Base-by-base conservation (phyloP, 176 grass and related monocot genomes). In the Luzula sylvatica region DNA sequence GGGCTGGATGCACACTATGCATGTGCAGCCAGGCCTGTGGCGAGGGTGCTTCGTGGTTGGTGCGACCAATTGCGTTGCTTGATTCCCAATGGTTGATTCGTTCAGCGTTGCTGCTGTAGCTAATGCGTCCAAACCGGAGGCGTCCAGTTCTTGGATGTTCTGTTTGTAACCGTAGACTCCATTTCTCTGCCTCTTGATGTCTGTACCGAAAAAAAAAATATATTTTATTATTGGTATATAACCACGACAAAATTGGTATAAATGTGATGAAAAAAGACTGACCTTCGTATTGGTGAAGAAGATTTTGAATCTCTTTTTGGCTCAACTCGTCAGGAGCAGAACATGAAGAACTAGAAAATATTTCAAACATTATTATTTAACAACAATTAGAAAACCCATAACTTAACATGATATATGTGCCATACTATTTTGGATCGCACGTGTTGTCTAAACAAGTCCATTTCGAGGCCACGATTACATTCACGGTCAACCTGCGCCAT, bases 1-100 rank as follows among this genome's bases (percentile, higher is more conserved):
- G 38, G 93, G 86, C 56, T 98, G 93, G 72, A 98, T 98, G 62
- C 93, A 98, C 26, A 98, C 93, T 22, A 98, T 98, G 75, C 93
- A 98, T 3, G 93, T 80, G 72, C 93, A 98, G 46, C 93, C 93
- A 0, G 93, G 86, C 11, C 93, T 82, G 20, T 98, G 93, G 23
- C 93, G 56, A 9, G 92, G 93, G 72, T 98, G 93, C 46, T 87
- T 90, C 1, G 93, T 98, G 16, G 93, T 98, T 2, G 78, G 72
- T 0, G 86, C 85, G 8, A 87, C 75, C 15, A 81, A 79, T 17
- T 77, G 16, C 3, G 68, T 43, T 14, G 63, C 55, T 69, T 92
- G 86, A 56, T 69, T 90, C 11, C 86, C 75, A 0, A 67, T 64
- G 60, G 25, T 11, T 1, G 43, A 69, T 20, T 98, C 86, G 21